Evolutionary conservation across 805 yeast genomes (phyloP).

Genomic region (Komagataella ulmi): DNA sequence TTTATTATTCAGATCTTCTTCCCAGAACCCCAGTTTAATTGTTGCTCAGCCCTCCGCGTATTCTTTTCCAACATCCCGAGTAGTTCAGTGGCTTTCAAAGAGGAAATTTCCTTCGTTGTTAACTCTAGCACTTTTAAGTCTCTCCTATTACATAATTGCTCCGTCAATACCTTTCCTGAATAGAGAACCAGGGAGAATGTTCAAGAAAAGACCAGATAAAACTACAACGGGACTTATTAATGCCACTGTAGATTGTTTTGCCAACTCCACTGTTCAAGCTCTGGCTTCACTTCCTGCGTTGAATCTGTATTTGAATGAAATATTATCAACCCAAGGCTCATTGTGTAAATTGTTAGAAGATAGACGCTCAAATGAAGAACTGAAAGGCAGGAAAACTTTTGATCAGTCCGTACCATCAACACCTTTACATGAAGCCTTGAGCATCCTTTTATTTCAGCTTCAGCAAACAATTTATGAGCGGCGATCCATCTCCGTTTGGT

Average conservation of each 20-base stretch:
- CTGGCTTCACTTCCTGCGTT: slow-evolving; percentile 48
- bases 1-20: neutral
- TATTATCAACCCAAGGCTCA: slow-evolving; percentile 7
- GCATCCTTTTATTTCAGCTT: slow-evolving; percentile 36
- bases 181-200: slow-evolving; percentile 10
- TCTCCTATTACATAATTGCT: slow-evolving; percentile 13
- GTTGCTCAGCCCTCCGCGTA: neutral
- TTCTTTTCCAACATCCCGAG: neutral
- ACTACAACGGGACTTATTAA: slow-evolving; percentile 76
- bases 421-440: slow-evolving; percentile 42
- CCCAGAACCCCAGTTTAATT: neutral
- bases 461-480: slow-evolving; percentile 47
- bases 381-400: neutral
- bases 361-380: neutral
- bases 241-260: slow-evolving; percentile 82
- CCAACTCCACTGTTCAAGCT: slow-evolving; percentile 80
- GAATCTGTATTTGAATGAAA: slow-evolving; percentile 37
- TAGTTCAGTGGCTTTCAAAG: neutral
- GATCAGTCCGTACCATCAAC: neutral
- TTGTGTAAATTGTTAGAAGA: slow-evolving; percentile 6
- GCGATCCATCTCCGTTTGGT: slow-evolving; percentile 61
- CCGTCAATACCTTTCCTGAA: slow-evolving; percentile 14
- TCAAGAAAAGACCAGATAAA: slow-evolving; percentile 46
- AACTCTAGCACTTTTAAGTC: neutral
- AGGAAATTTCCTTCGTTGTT: neutral